Base-by-base conservation (phyloP, 192 early-diverging fungal species). In the Backusella liffmaniae region DNA sequence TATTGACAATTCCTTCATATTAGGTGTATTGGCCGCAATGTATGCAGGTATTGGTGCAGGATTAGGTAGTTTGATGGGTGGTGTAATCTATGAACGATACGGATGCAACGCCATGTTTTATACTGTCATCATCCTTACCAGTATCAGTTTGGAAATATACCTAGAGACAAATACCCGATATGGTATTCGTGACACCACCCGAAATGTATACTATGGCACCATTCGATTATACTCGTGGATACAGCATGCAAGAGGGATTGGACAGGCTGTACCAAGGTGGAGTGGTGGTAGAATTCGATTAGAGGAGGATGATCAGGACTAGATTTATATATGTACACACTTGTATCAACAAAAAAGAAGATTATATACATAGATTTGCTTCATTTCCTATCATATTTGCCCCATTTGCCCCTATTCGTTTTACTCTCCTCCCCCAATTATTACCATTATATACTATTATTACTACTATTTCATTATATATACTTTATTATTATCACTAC, bases 1-100 rank as follows among this genome's bases (percentile, higher is more conserved):
- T 32, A 32, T 32, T 32, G 32, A 32, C 32, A 32, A n/a, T 41
- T 41, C 7, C 7, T 41, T 41, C 10, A 41, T 41, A 41, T 29
- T 72, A 79, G 78, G 77, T 66, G 41, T 83, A 9, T 67, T 81
- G n/a, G 79, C 79, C 5, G 79, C 79, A 9, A 78, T 83, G 76
- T 81, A 80, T 74, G 75, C 82, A 26, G 84, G 84, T 42, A 62
- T 85, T 15, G 84, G 84, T 36, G 74, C 84, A 15, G 84, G 84
- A 9, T 21, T 83, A 15, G 84, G 84, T 6, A 80, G 81, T 70
- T 72, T 85, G 13, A 41, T 83, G 56, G 84, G 82, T 15, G 84
- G 84, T 10, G 36, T 85, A 13, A 67, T 85, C 4, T 85, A 83
- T 71, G 79, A 79, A 42, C 73, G 73, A 42, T 73, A 70, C 30